Conservation (phyloP, 768 basidiomycete genomes). For the Tylopilus cervinicoccineus region DNA sequence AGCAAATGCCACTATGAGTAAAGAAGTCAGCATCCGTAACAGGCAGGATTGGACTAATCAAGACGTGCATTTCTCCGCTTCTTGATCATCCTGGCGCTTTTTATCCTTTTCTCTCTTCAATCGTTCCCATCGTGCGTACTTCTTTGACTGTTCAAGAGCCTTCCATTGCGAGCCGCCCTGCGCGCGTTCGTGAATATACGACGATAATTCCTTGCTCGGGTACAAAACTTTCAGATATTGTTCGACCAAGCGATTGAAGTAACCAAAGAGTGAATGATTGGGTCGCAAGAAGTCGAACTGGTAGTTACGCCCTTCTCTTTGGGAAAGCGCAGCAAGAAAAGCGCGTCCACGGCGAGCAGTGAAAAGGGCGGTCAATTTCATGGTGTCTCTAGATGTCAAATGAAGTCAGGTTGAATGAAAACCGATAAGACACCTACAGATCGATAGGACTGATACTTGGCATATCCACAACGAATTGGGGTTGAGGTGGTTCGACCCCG, state of each 20-base stretch:
- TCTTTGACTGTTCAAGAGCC: slow-evolving; percentile 68
- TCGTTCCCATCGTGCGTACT: slow-evolving; percentile 87
- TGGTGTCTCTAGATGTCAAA: slow-evolving; percentile 65
- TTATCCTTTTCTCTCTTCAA: slow-evolving; percentile 80
- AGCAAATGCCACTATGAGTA: slow-evolving; percentile 75
- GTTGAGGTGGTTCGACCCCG: slow-evolving; percentile 71
- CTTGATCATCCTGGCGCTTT: slow-evolving; percentile 84
- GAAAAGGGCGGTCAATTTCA: slow-evolving; percentile 95
- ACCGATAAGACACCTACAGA: slow-evolving; percentile 57
- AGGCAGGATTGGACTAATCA: not conserved
- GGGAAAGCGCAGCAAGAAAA: slow-evolving; percentile 82
- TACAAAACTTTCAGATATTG: slow-evolving; percentile 91
- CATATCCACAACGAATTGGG: slow-evolving; percentile 81
- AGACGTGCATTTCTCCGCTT: slow-evolving; percentile 81
- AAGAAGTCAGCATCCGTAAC: slow-evolving; percentile 2
- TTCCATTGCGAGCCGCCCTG: slow-evolving; percentile 70
- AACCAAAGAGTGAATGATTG: slow-evolving; percentile 92
- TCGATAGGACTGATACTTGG: slow-evolving; percentile 88
- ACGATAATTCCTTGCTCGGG: slow-evolving; percentile 72
- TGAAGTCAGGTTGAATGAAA: not conserved
- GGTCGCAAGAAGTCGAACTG: slow-evolving; percentile 98
- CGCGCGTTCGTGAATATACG: slow-evolving; percentile 65
- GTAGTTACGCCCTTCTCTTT: slow-evolving; percentile 89
- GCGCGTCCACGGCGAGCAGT: slow-evolving; percentile 86
- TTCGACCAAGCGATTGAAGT: slow-evolving; percentile 96